These are phyloP conservation scores for Strobilomyces echinocephalus DNA, from an alignment of 768 basidiomycete species.

Conservation along the genomic window DNA sequence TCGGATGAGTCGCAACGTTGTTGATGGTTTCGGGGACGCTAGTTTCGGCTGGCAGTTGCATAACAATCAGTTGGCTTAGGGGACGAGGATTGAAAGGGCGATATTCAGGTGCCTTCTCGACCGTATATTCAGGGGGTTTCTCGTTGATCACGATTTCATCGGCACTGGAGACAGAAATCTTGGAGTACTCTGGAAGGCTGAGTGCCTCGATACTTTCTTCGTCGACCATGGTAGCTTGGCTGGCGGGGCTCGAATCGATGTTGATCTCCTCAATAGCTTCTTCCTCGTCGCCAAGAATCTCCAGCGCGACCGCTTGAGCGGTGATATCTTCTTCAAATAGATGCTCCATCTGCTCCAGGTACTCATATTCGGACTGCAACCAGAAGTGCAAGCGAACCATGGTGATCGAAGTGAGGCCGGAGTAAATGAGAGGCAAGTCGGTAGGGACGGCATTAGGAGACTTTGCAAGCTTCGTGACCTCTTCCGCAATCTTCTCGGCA, in stretches of 20 bases:
- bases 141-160: neutral
- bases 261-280: conserved; percentile 10
- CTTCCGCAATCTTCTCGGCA: conserved; percentile 32
- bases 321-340: conserved; percentile 31
- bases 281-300: conserved; percentile 24
- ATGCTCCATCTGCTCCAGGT: conserved; percentile 23
- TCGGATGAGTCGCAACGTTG: conserved; percentile 18
- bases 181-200: conserved; percentile 2
- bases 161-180: neutral
- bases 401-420: conserved; percentile 28
- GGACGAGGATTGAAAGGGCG: conserved; percentile 3
- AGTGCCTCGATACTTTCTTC: conserved; percentile 11
- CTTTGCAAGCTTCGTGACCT: conserved; percentile 28
- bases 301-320: conserved; percentile 25
- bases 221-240: conserved; percentile 19
- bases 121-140: neutral
- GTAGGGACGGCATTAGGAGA: conserved; percentile 23
- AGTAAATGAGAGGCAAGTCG: conserved; percentile 30
- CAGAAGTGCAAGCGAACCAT: conserved; percentile 30
- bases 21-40: conserved; percentile 14
- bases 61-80: conserved; percentile 17
- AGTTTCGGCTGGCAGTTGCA: conserved; percentile 21
- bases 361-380: conserved; percentile 33
- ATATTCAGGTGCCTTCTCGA: neutral
- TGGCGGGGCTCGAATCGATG: conserved; percentile 5